Evolutionary conservation across 2,329 filamentous ascomycete genomes (phyloP).

Genomic region (Alternaria longipes): DNA sequence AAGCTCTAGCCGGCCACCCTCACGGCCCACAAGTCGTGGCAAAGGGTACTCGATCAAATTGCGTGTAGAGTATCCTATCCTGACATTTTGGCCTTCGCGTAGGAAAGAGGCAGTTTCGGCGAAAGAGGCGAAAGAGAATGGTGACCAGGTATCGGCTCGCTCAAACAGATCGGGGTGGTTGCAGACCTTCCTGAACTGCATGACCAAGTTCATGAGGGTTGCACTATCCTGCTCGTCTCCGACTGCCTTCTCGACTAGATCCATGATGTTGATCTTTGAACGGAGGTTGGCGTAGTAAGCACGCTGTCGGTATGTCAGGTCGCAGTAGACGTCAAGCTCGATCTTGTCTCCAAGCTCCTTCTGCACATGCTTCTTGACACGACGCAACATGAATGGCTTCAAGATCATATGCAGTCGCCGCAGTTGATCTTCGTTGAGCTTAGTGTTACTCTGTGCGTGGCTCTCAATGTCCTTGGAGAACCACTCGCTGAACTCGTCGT

Average conservation of each 20-base stretch:
- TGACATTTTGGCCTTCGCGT: slow-evolving; percentile 81
- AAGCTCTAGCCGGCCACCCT: slow-evolving; percentile 78
- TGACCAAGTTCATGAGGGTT: slow-evolving; percentile 98
- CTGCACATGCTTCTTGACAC: slow-evolving; percentile 99
- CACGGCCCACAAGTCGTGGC: slow-evolving; percentile 82
- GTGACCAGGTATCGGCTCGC: slow-evolving; percentile 88
- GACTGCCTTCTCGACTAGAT: slow-evolving; percentile 95
- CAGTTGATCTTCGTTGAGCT: slow-evolving; percentile 97
- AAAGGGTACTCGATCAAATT: slow-evolving; percentile 86
- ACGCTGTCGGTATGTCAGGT: slow-evolving; percentile 94
- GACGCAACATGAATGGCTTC: slow-evolving; percentile 98
- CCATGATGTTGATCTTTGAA: slow-evolving; percentile 98
- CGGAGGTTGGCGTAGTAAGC: slow-evolving; percentile 91
- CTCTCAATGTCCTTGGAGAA: slow-evolving; percentile 97
- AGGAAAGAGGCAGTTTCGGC: slow-evolving; percentile 96
- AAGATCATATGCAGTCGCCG: slow-evolving; percentile 98
- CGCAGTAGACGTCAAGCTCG: slow-evolving; percentile 93
- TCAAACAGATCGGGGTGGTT: slow-evolving; percentile 98
- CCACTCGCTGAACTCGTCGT: slow-evolving; percentile 93
- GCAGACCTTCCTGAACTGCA: slow-evolving; percentile 99
- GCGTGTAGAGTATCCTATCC: slow-evolving; percentile 86
- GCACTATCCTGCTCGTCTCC: slow-evolving; percentile 95
- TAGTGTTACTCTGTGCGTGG: slow-evolving; percentile 98
- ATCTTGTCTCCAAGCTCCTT: slow-evolving; percentile 99
- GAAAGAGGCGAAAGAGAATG: slow-evolving; percentile 84